Evolutionary conservation across 306 rosid species (phyloP).

Genomic region (Lagenaria siceraria): DNA sequence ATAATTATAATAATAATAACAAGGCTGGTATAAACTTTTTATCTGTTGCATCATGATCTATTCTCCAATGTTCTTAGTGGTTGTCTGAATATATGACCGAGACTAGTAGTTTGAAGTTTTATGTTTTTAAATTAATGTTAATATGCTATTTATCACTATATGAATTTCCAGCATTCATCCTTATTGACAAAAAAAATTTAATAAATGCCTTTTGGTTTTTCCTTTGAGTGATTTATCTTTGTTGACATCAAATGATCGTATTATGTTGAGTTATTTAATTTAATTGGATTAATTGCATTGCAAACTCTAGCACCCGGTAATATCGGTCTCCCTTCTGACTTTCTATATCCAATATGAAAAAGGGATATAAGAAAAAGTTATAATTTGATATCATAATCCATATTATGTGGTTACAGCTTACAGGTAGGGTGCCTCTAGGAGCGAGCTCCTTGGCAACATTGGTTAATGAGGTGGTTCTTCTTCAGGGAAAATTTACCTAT

Average conservation of each 20-base stretch:
- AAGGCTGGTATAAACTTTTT: not conserved
- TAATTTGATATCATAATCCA: not conserved
- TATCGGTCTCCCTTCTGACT: not conserved
- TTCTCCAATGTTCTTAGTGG: not conserved
- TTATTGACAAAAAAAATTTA: not conserved
- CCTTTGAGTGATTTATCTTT: not conserved
- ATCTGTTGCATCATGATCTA: not conserved
- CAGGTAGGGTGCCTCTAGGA: not conserved
- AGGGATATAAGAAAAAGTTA: not conserved
- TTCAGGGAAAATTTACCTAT: constrained; percentile 20
- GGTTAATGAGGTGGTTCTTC: constrained; percentile 21
- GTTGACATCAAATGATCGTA: not conserved
- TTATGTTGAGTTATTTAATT: not conserved
- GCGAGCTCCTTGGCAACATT: constrained; percentile 14
- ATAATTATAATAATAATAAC: not conserved
- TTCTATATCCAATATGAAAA: not conserved
- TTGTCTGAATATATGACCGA: not conserved
- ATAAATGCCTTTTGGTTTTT: not conserved
- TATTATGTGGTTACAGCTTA: constrained; percentile 18
- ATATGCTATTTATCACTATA: not conserved
- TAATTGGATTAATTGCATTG: not conserved
- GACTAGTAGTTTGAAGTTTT: not conserved
- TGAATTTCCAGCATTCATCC: not conserved
- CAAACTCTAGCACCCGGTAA: not conserved
- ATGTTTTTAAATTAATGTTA: not conserved